Evolutionary conservation across 768 basidiomycete species (phyloP).

Genomic region (Pholiota conissans): DNA sequence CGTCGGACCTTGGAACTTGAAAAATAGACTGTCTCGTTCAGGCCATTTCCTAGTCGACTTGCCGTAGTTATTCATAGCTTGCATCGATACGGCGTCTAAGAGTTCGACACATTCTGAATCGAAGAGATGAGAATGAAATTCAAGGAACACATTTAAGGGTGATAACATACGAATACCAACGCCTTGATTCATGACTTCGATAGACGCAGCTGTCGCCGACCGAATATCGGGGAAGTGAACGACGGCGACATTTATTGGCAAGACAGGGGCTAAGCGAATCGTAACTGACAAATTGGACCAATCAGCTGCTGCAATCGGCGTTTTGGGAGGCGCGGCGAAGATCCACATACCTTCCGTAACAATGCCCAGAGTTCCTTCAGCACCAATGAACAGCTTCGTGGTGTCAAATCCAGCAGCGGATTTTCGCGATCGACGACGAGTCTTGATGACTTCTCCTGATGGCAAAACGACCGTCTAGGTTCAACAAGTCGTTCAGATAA

Average conservation of each 20-base stretch:
- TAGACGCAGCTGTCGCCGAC: constrained; percentile 70
- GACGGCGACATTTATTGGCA: constrained; percentile 81
- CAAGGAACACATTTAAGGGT: neutral
- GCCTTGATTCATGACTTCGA: constrained; percentile 68
- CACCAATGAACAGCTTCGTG: constrained; percentile 85
- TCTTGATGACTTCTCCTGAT: constrained; percentile 89
- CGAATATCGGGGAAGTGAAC: constrained; percentile 78
- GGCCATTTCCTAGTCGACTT: constrained; percentile 55
- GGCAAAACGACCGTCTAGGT: constrained; percentile 88
- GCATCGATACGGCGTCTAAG: constrained; percentile 69
- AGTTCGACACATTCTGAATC: constrained; percentile 77
- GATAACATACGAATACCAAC: constrained; percentile 66
- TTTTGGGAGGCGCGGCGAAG: too few relatives aligned
- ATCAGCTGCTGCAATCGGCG: neutral
- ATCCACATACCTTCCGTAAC: constrained; percentile 70
- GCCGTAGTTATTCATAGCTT: constrained; percentile 54
- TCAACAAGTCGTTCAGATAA: neutral
- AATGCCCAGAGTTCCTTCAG: constrained; percentile 77
- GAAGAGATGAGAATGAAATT: neutral
- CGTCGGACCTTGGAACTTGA: constrained; percentile 81
- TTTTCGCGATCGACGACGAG: constrained; percentile 72
- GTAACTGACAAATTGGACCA: constrained; percentile 57
- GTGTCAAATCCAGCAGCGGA: constrained; percentile 85
- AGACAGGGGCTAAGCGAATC: constrained; percentile 72
- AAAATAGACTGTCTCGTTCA: constrained; percentile 72